Evolutionary conservation across 371 early-diverging fungal genomes (phyloP).

Genomic region (Smittium culicis): DNA sequence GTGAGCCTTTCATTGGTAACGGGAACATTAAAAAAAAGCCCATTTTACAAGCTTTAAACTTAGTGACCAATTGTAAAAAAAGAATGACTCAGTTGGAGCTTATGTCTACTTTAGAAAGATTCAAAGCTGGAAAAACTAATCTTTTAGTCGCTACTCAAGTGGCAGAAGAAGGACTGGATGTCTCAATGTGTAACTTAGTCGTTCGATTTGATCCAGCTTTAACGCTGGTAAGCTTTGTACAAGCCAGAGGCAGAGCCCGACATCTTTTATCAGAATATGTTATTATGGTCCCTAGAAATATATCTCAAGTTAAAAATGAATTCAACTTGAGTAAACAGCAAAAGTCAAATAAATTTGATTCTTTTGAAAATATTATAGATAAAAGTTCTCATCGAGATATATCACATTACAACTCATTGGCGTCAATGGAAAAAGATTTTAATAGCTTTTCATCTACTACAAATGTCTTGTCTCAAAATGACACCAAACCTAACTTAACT

Average conservation of each 20-base stretch:
- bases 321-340: neutral
- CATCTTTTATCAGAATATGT: constrained; percentile 54
- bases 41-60: neutral
- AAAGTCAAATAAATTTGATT: neutral
- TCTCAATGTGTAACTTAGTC: constrained; percentile 85
- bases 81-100: constrained; percentile 22
- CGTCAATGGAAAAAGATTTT: constrained; percentile 25
- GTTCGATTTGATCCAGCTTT: constrained; percentile 71
- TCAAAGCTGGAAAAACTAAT: constrained; percentile 52
- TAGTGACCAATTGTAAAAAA: neutral
- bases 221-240: constrained; percentile 64
- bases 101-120: constrained; percentile 37
- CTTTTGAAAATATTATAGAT: neutral
- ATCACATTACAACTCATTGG: constrained; percentile 24
- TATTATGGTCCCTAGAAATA: constrained; percentile 48
- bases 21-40: neutral
- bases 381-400: constrained; percentile 17
- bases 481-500: neutral
- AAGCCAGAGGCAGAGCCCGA: constrained; percentile 91
- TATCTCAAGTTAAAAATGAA: no score
- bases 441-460: constrained; percentile 13
- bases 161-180: constrained; percentile 95
- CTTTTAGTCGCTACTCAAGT: constrained; percentile 85
- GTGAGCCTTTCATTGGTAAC: constrained; percentile 3
- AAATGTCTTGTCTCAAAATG: neutral